phyloP scores from a whole-genome alignment of 2,329 filamentous ascomycete species.

The Aulographum hederae region DNA sequence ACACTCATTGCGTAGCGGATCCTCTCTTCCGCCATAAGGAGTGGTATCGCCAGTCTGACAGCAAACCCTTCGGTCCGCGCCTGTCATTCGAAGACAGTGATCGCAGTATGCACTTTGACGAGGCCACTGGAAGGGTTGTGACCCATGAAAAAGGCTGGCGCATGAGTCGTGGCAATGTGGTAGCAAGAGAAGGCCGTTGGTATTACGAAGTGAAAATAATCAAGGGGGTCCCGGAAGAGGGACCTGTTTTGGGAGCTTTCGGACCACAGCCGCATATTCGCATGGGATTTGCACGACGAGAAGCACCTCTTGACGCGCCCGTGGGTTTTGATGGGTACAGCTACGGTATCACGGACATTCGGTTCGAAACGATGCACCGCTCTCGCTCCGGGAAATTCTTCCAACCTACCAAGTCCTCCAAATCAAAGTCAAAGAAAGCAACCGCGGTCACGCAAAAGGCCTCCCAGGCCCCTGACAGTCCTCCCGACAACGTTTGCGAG shows the following conservation, averaged over 20 bases:
- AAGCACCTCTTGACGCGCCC: conserved; percentile 65
- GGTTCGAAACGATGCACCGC: conserved; percentile 83
- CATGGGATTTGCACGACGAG: conserved; percentile 68
- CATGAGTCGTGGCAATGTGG: conserved; percentile 79
- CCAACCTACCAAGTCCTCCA: conserved; percentile 17
- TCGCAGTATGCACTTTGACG: conserved; percentile 61
- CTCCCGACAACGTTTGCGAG: conserved; percentile 65
- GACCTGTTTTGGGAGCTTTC: conserved; percentile 8
- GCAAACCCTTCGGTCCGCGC: conserved; percentile 63
- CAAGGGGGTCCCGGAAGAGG: conserved; percentile 43
- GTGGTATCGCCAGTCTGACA: conserved; percentile 79
- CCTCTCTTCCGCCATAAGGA: conserved; percentile 70
- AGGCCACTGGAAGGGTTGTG: conserved; percentile 56
- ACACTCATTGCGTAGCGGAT: conserved; percentile 80
- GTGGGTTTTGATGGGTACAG: conserved; percentile 85
- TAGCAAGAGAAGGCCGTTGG: conserved; percentile 71
- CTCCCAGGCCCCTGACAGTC: conserved; percentile 21
- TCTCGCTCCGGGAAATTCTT: conserved; percentile 82
- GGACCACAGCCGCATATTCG: conserved; percentile 47
- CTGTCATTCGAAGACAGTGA: conserved; percentile 90
- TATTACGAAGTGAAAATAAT: conserved; percentile 92
- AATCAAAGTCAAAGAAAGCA: conserved; percentile 11
- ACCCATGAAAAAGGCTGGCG: conserved; percentile 88
- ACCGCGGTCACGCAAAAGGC: conserved; percentile 16
- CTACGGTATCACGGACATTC: conserved; percentile 78